Conservation (phyloP, 257 asterid species). For the Scutellaria galericulata region DNA sequence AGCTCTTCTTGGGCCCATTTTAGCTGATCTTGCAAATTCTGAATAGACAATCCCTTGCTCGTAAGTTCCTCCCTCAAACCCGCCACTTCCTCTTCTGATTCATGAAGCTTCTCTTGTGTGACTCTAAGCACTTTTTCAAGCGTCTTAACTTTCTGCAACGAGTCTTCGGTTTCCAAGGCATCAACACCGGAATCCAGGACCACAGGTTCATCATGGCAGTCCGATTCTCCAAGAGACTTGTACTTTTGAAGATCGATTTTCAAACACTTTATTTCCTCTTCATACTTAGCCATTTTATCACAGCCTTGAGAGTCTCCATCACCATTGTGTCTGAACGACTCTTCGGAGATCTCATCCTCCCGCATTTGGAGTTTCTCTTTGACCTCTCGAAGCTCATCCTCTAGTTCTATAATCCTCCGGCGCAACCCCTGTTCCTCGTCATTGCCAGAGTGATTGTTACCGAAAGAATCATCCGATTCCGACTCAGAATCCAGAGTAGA, state of each 20-base stretch:
- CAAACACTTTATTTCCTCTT: constrained; percentile 62
- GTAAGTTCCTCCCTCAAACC: constrained; percentile 51
- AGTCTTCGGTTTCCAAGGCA: constrained; percentile 40
- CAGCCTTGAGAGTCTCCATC: constrained; percentile 40
- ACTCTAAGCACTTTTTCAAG: constrained; percentile 58
- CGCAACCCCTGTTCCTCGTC: constrained; percentile 61
- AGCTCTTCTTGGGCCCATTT: constrained; percentile 50
- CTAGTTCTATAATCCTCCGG: constrained; percentile 52
- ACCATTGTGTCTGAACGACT: not conserved
- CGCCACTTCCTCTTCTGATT: constrained; percentile 54
- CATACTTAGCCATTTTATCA: constrained; percentile 46
- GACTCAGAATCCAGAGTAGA: constrained; percentile 68
- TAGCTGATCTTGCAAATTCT: constrained; percentile 53
- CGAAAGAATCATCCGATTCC: constrained; percentile 71
- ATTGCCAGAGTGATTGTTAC: constrained; percentile 36
- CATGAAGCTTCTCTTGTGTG: constrained; percentile 53
- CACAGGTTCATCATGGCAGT: constrained; percentile 14
- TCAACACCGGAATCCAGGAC: not conserved
- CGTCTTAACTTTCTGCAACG: constrained; percentile 42
- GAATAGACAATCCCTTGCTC: constrained; percentile 42
- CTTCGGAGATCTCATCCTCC: constrained; percentile 38
- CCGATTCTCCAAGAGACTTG: constrained; percentile 35
- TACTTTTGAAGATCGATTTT: constrained; percentile 54
- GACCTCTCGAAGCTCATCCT: constrained; percentile 58
- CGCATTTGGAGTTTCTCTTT: constrained; percentile 53